Base-by-base conservation (phyloP, 805 yeast species). In the Nakazawaea ishiwadae region DNA sequence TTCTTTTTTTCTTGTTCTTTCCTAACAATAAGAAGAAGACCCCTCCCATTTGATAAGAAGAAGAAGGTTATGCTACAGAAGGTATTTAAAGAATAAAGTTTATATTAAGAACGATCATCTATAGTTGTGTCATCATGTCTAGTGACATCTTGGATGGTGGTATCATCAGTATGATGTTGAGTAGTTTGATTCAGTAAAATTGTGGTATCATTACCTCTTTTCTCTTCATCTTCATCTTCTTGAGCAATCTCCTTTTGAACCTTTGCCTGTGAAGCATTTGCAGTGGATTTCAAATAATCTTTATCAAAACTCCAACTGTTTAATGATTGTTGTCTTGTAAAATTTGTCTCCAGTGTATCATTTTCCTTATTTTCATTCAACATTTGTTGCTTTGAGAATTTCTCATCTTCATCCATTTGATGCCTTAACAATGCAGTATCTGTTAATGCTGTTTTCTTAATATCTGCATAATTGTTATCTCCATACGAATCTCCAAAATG, bases 301-400 rank as follows among this genome's bases (percentile, higher is more conserved):
- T 35, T 42, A 45, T 63, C 59, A 41, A 67, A 63, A 16, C 37
- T 50, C 72, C 72, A 67, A 17, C 61, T 44, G 51, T n/a, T 40
- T 26, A 32, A 38, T 10, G 23, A n/a, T 16, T 21, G 11, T 20
- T 51, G 38, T 2, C 12, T 24, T 10, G 4, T 9, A 15, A 40
- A 51, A 29, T 35, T 48, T 48, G 52, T 58, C 42, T 33, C 44
- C n/a, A 35, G 39, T 19, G 38, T 31, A 10, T 44, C 42, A 3
- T 42, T 44, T 14, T 21, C 8, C 14, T 32, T 27, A 6, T 27
- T 18, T 7, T 16, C 14, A 24, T 14, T 11, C 11, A 16, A 27
- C n/a, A 11, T 10, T 21, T 18, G 5, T 15, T 30, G 33, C 3
- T 4, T 17, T 5, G 19, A 3, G 19, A 16, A 43, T 20, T 49